Evolutionary conservation across 2,329 filamentous ascomycete species (phyloP).

Genomic region (Colletotrichum echinochloae): DNA sequence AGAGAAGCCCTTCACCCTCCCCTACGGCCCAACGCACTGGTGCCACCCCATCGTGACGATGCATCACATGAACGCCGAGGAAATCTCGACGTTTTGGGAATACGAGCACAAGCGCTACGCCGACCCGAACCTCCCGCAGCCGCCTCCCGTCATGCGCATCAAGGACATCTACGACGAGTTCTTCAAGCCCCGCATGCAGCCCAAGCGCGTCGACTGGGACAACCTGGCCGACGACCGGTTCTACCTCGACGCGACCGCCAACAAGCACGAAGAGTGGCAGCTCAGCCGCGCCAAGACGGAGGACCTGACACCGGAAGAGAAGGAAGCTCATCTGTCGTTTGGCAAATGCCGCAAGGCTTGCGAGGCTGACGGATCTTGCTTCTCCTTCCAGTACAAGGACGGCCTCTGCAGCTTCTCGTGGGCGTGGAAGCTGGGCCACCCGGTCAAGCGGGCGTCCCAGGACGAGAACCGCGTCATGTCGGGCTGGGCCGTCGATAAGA

Average conservation of each 20-base stretch:
- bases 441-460: slow-evolving; percentile 47
- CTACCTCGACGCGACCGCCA: slow-evolving; percentile 52
- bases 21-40: slow-evolving; percentile 62
- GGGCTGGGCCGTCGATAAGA: slow-evolving; percentile 57
- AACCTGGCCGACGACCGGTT: slow-evolving; percentile 61
- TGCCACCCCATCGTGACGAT: slow-evolving; percentile 68
- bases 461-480: slow-evolving; percentile 51
- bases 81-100: slow-evolving; percentile 63
- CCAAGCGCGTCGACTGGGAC: slow-evolving; percentile 62
- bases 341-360: slow-evolving; percentile 61
- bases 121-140: slow-evolving; percentile 35
- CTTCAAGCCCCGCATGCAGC: slow-evolving; percentile 54
- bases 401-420: slow-evolving; percentile 52
- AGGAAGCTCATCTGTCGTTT: slow-evolving; percentile 55
- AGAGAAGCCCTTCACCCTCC: slow-evolving; percentile 65
- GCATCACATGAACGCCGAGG: slow-evolving; percentile 65
- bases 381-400: slow-evolving; percentile 57
- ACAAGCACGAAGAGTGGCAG: slow-evolving; percentile 49
- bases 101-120: slow-evolving; percentile 59
- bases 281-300: slow-evolving; percentile 49
- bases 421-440: slow-evolving; percentile 55
- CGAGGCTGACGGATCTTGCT: slow-evolving; percentile 51
- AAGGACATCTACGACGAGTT: slow-evolving; percentile 62
- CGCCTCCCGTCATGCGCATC: slow-evolving; percentile 54
- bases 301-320: slow-evolving; percentile 52